These are phyloP conservation scores for Phaeosphaeria sp. DNA, from an alignment of 2,329 filamentous ascomycete genomes.

Conservation along the genomic window DNA sequence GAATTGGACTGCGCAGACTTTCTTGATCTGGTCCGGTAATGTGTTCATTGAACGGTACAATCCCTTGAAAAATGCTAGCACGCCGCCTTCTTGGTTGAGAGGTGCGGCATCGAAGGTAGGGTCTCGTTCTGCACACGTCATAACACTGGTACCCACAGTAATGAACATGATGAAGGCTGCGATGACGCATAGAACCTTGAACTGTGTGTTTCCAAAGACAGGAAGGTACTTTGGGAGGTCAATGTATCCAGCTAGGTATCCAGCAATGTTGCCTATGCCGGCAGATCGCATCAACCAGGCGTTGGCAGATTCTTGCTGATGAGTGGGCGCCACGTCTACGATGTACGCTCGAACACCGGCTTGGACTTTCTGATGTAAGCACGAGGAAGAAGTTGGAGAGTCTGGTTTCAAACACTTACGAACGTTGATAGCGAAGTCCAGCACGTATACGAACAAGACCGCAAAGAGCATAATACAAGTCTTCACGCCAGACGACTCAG, in stretches of 20 bases:
- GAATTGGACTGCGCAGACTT: constrained; percentile 69
- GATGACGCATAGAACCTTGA: constrained; percentile 88
- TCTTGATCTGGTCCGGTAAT: constrained; percentile 80
- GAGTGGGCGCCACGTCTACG: constrained; percentile 87
- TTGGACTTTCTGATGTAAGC: constrained; percentile 66
- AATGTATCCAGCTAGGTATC: constrained; percentile 85
- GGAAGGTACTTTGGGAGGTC: constrained; percentile 76
- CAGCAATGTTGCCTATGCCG: constrained; percentile 88
- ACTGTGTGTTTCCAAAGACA: constrained; percentile 86
- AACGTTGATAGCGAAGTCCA: constrained; percentile 96
- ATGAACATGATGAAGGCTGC: constrained; percentile 74
- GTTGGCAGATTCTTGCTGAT: constrained; percentile 93
- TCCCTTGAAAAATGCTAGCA: constrained; percentile 79
- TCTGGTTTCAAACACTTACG: constrained; percentile 56
- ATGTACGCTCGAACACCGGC: constrained; percentile 91
- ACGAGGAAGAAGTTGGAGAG: not conserved
- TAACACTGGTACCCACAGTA: constrained; percentile 74
- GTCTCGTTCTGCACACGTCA: constrained; percentile 77
- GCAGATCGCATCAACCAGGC: constrained; percentile 89
- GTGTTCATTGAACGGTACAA: constrained; percentile 78
- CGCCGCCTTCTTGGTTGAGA: constrained; percentile 60
- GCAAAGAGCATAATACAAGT: constrained; percentile 76
- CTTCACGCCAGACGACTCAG: constrained; percentile 69
- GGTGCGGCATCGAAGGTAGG: constrained; percentile 74
- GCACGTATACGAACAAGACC: constrained; percentile 83